phyloP scores from a whole-genome alignment of 2,329 filamentous ascomycete genomes.

The Pseudodiploospora longispora region DNA sequence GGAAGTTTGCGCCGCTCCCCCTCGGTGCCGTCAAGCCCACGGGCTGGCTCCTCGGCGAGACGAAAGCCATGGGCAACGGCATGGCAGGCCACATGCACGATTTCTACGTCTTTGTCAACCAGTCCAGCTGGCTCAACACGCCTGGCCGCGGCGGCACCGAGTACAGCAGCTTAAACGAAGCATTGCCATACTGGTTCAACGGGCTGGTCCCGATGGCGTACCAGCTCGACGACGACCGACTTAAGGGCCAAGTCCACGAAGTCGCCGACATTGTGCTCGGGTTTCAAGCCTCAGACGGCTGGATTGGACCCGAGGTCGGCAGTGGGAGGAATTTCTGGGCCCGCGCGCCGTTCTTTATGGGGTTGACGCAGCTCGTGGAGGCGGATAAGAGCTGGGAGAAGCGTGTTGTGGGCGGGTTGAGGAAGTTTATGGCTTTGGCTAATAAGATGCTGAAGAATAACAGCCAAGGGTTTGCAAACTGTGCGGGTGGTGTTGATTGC shows the following conservation, averaged over 20 bases:
- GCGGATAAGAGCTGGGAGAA: conserved; percentile 18
- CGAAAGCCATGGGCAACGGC: conserved; percentile 39
- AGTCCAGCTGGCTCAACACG: conserved; percentile 37
- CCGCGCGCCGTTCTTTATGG: conserved; percentile 22
- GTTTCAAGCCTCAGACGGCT: conserved; percentile 38
- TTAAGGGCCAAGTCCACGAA: conserved; percentile 32
- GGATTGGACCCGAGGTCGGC: conserved; percentile 35
- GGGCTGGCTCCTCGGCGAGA: conserved; percentile 45
- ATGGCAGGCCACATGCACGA: conserved; percentile 44
- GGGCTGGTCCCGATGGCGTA: conserved; percentile 50
- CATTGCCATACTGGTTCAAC: conserved; percentile 53
- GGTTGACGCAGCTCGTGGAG: conserved; percentile 24
- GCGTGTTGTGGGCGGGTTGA: conserved; percentile 11
- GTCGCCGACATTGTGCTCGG: conserved; percentile 35
- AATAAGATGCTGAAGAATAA: conserved; percentile 47
- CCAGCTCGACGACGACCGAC: conserved; percentile 30
- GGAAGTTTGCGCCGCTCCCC: conserved; percentile 23
- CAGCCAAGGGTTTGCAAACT: conserved; percentile 40
- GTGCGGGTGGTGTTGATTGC: conserved; percentile 29
- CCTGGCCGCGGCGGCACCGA: conserved; percentile 34
- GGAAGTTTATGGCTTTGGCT: conserved; percentile 31
- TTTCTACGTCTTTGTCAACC: conserved; percentile 45
- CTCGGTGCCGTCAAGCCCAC: conserved; percentile 40
- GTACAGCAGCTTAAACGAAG: conserved; percentile 49
- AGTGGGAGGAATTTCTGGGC: conserved; percentile 23